A percentile compares a stretch with the other conserved stretches of the same genome.
phyloP scores from a whole-genome alignment of 495 filamentous ascomycete genomes.

The Penicillium chermesinum region DNA sequence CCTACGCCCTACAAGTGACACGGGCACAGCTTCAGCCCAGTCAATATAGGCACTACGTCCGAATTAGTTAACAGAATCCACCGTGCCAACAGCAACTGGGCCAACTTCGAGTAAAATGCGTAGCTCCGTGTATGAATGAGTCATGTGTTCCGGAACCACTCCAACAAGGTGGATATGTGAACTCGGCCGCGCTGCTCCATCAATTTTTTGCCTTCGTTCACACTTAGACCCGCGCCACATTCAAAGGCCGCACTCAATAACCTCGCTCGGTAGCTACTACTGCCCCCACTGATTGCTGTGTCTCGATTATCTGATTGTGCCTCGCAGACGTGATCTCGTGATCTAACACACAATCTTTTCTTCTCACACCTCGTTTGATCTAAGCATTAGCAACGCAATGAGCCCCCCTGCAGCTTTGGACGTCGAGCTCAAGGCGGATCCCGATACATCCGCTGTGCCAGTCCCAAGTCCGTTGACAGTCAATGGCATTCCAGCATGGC shows the following conservation, averaged over 20 bases:
- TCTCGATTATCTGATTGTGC: too few species aligned
- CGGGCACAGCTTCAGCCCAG: conserved; percentile 1
- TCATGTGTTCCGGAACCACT: conserved; percentile 15
- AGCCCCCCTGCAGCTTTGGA: conserved; percentile 41
- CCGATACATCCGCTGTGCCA: conserved; percentile 33
- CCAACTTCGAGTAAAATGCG: neutral
- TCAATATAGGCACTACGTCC: too few species aligned
- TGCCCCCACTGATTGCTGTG: too few species aligned
- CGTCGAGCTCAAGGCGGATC: conserved; percentile 31
- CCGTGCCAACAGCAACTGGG: neutral
- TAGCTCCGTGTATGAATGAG: conserved; percentile 15
- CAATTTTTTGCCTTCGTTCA: conserved; percentile 11
- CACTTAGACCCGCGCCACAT: neutral
- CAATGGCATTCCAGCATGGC: conserved; percentile 60
- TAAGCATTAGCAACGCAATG: conserved; percentile 24
- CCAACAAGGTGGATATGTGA: conserved; percentile 16
- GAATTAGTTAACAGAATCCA: conserved; percentile 35
- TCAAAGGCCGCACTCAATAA: neutral
- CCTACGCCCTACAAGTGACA: conserved; percentile 12
- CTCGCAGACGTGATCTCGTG: too few species aligned
- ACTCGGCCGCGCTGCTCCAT: conserved; percentile 9
- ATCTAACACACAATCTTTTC: too few species aligned
- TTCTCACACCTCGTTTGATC: too few species aligned
- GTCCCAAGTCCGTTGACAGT: conserved; percentile 63
- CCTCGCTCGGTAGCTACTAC: neutral